Evolutionary conservation across 257 asterid genomes (phyloP).

Genomic region (Lycium ferocissimum): DNA sequence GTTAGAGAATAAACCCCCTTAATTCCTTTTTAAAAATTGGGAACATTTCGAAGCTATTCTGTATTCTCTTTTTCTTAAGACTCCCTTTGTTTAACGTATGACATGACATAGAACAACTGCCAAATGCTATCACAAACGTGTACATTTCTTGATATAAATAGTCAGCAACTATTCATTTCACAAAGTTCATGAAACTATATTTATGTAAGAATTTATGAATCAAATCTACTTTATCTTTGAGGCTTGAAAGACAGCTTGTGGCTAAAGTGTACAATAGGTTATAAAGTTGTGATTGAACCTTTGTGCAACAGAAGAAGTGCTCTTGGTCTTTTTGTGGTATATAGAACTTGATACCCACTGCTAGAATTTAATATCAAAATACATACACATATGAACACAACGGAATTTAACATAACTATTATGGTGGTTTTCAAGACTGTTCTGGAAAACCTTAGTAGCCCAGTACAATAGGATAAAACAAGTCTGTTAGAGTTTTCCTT

Average conservation of each 20-base stretch:
- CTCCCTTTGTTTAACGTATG: neutral
- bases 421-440: no score
- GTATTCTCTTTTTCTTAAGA: neutral
- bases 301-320: neutral
- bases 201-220: neutral
- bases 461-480: neutral
- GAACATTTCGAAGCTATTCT: neutral
- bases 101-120: conserved; percentile 15
- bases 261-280: neutral
- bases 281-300: neutral
- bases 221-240: neutral
- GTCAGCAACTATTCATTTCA: neutral
- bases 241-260: no score
- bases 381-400: no score
- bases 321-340: neutral
- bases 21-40: neutral
- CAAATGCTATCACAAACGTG: neutral
- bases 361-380: no score
- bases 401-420: no score
- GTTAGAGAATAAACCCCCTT: neutral
- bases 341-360: neutral
- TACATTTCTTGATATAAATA: neutral
- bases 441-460: no score
- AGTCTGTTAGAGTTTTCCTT: neutral
- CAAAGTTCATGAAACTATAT: neutral